Evolutionary conservation across 768 basidiomycete genomes (phyloP).

Genomic region (Boletus coccyginus): DNA sequence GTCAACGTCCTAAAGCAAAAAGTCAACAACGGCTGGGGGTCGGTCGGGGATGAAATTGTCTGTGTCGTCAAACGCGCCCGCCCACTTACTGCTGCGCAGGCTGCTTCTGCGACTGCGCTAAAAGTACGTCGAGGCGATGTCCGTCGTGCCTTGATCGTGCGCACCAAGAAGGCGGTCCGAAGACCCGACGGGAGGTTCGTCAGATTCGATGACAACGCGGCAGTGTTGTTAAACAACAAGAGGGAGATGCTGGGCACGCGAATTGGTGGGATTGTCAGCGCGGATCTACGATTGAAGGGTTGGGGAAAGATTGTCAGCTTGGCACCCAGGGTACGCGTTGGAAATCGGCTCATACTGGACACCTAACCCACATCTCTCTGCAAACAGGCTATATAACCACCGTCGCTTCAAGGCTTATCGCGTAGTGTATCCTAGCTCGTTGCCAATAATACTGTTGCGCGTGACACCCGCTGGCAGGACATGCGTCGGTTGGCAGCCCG

Average conservation of each 20-base stretch:
- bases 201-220: constrained; percentile 96
- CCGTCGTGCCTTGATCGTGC: constrained; percentile 92
- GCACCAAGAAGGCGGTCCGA: constrained; percentile 82
- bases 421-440: constrained; percentile 14
- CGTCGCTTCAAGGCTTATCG: neutral
- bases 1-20: constrained; percentile 96
- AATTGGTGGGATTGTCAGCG: constrained; percentile 90
- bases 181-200: constrained; percentile 86
- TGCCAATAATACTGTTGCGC: neutral
- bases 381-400: constrained; percentile 17
- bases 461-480: no score
- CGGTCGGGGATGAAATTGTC: constrained; percentile 93
- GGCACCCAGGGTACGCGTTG: constrained; percentile 72
- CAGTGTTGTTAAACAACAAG: constrained; percentile 92
- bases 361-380: neutral
- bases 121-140: constrained; percentile 95
- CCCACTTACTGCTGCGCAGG: constrained; percentile 65
- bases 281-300: constrained; percentile 85
- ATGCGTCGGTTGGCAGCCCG: no score
- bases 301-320: constrained; percentile 94
- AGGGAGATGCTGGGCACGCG: constrained; percentile 93
- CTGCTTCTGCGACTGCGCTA: constrained; percentile 71
- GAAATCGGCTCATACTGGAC: neutral
- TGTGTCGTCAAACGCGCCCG: constrained; percentile 92
- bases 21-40: constrained; percentile 91